Conservation (phyloP, 345 rosid genomes). For the Moricandia moricandioides region DNA sequence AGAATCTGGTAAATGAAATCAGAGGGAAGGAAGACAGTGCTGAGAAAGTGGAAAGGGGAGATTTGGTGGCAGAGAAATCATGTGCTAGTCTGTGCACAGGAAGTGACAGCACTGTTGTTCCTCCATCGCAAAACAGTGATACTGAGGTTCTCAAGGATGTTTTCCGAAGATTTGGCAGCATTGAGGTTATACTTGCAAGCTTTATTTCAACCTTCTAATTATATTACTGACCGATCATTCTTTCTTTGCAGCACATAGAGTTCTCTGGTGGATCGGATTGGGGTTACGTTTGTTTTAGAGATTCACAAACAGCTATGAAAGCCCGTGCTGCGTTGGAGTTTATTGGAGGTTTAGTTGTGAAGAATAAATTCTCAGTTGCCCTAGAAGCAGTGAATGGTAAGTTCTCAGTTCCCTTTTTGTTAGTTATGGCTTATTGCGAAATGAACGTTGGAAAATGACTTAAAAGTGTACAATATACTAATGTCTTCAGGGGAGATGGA, state of each 20-base stretch:
- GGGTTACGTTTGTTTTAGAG: conserved; percentile 45
- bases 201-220: neutral
- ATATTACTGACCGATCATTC: neutral
- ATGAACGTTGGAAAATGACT: neutral
- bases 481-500: conserved; percentile 31
- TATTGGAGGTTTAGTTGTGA: conserved; percentile 43
- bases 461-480: neutral
- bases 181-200: conserved; percentile 37
- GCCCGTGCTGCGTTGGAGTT: conserved; percentile 50
- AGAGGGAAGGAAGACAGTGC: conserved; percentile 1
- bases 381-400: conserved; percentile 55
- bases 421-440: neutral
- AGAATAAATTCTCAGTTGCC: conserved; percentile 40
- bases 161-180: conserved; percentile 45
- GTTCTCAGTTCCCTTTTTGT: neutral
- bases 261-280: conserved; percentile 42
- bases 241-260: conserved; percentile 40
- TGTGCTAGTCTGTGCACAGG: conserved; percentile 2
- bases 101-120: conserved; percentile 9
- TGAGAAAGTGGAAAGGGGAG: conserved; percentile 9
- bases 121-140: conserved; percentile 34
- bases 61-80: conserved; percentile 7
- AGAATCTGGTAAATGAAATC: conserved; percentile 1
- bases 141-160: conserved; percentile 47
- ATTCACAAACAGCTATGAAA: conserved; percentile 49